Evolutionary conservation across 495 filamentous ascomycete species (phyloP), one percentile per base, ranked within the genome.

Genomic region (Talaromyces wortmannii): DNA sequence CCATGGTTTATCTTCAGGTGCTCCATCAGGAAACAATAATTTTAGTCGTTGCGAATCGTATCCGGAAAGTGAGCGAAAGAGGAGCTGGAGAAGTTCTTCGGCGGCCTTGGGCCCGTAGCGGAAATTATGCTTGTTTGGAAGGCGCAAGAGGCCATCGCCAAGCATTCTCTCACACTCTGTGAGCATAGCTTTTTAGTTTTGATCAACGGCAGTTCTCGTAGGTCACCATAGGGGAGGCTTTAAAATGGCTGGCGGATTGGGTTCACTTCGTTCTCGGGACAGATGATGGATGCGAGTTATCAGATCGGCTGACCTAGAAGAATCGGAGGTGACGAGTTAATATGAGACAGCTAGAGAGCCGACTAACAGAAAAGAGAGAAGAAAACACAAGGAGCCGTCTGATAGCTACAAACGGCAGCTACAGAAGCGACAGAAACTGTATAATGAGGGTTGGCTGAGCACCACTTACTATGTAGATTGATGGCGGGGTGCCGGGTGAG

Each of bases 51-150:
- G 84, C 44, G 78, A 73, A 54, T 83, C 83, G 47, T 90, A 82
- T 51, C 79, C 83, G 31, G 87, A 88, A 56, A 98, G 83, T 36
- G 87, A 94, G 70, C 83, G 84, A 71, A 97, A 97, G 50, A 98
- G 88, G 31, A 83, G 80, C 61, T 84, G 74, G 52, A 94, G 71
- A 10, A 98, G 81, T 23, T 84, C 81, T 54, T 80, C 78, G 46
- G 78, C 78, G 12, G 91, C 90, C 43, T 77, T 67, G 29, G 84
- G 77, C 12, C 78, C 83, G 70, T 92, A 98, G 50, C 85, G 84
- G 68, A 87, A 86, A 42, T 75, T 72, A 76, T 89, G 78, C 52
- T 80, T 66, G 58, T 75, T 63, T 55, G 94, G 86, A 57, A 91
- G 81, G 61, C 84, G 79, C 65, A 86, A 78, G 64, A 98, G 82